Base-by-base conservation (phyloP, 495 filamentous ascomycete genomes). In the Penicillium pancosmium region DNA sequence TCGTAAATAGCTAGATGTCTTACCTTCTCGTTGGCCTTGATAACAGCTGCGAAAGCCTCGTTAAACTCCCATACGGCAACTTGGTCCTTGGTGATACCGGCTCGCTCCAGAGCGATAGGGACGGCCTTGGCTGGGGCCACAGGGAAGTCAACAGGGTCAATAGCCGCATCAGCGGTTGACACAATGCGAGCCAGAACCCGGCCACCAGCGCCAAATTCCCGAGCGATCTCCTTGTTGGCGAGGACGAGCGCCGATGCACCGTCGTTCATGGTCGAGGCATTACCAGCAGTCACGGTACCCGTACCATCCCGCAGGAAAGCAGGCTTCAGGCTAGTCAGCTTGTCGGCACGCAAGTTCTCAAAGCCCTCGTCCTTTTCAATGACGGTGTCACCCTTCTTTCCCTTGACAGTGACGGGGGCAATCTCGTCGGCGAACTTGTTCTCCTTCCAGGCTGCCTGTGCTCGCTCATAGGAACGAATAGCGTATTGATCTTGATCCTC, bases 41-140 rank as follows among this genome's bases (percentile, higher is more conserved):
- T 96, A 13, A 97, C 93, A 0, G 90, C 93, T 13, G 93, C 93
- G 71, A 98, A 98, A 0, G 94, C 94, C 71, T 98, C 94, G 72
- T 98, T 98, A 75, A 98, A 94, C 73, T 98, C 94, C 93, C 93
- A 97, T 3, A 96, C 76, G 3, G 92, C 86, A 19, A 98, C 90
- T 64, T 98, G 88, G 23, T 94, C 87, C 75, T 91, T 88, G 49
- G 84, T 88, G 60, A 98, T 91, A 8, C 93, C 92, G 2, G 94
- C 94, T 53, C 91, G 84, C 68, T 89, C 83, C 46, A 98, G 77
- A n/a, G 91, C 92, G 64, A 95, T 86, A 3, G 93, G 91, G 1
- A 98, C 93, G 0, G 93, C 94, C 69, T 94, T 90, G 25, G 94
- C 87, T 0, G 94, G 94, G 7, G 94, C 94, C 19, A 97, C 80